These are phyloP conservation scores for Penicillium sp. DNA, from an alignment of 2,329 filamentous ascomycete species.

Conservation along the genomic window DNA sequence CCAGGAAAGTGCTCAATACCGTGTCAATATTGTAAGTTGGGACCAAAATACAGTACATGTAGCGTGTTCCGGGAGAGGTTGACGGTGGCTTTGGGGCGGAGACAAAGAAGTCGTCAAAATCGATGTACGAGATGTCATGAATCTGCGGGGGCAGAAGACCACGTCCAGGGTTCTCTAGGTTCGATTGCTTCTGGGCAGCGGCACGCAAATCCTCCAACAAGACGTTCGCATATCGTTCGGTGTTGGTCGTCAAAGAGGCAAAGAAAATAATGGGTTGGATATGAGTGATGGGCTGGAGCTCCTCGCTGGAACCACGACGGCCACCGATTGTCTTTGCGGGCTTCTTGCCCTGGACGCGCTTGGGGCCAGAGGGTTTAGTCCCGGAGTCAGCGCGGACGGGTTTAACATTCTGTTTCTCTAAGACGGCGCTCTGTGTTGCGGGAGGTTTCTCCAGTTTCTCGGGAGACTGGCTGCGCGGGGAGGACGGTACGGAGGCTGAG, in stretches of 20 bases:
- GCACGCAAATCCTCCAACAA: slow-evolving; percentile 59
- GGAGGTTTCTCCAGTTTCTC: slow-evolving; percentile 19
- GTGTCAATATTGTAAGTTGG: slow-evolving; percentile 96
- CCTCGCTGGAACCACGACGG: slow-evolving; percentile 18
- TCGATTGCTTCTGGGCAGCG: slow-evolving; percentile 32
- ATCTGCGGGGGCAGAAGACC: slow-evolving; percentile 60
- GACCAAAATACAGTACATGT: slow-evolving; percentile 81
- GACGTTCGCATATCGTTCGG: slow-evolving; percentile 68
- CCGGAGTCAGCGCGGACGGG: background rate
- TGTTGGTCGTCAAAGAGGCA: slow-evolving; percentile 82
- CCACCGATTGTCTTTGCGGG: slow-evolving; percentile 29
- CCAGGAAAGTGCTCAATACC: slow-evolving; percentile 81
- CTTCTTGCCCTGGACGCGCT: slow-evolving; percentile 36
- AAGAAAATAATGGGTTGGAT: slow-evolving; percentile 79
- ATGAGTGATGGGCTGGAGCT: slow-evolving; percentile 20
- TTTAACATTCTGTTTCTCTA: background rate
- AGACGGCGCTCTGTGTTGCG: background rate
- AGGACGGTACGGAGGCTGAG: slow-evolving; percentile 32
- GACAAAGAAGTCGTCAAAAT: slow-evolving; percentile 92
- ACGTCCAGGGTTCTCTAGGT: slow-evolving; percentile 24
- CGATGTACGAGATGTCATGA: slow-evolving; percentile 78
- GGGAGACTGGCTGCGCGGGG: slow-evolving; percentile 29
- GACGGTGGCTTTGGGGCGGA: slow-evolving; percentile 63
- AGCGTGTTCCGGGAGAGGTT: slow-evolving; percentile 52
- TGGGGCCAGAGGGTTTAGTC: slow-evolving; percentile 29